These are phyloP conservation scores for Trichosanthes truncata DNA, from an alignment of 306 rosid species.

Conservation along the genomic window DNA sequence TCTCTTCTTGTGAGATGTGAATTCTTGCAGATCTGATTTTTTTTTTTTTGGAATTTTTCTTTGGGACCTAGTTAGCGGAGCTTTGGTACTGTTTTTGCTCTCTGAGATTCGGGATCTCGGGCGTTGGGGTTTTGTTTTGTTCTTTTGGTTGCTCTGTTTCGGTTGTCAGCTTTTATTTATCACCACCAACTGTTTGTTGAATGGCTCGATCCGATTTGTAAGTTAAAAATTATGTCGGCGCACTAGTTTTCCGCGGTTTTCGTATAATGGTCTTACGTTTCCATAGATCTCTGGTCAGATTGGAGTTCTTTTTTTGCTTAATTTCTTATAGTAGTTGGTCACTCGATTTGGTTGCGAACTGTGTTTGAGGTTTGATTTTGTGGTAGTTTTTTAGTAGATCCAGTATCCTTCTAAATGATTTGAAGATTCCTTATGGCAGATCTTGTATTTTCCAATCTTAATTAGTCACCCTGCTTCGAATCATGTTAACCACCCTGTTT, in stretches of 20 bases:
- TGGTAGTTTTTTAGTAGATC: background rate
- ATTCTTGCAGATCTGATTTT: slow-evolving; percentile 30
- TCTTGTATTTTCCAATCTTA: background rate
- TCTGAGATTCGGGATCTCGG: background rate
- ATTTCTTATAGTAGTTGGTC: background rate
- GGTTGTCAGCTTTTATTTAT: background rate
- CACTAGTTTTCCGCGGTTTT: background rate
- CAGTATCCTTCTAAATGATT: background rate
- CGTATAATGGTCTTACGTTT: background rate
- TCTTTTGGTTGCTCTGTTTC: background rate
- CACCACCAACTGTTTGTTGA: background rate
- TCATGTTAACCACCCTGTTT: background rate
- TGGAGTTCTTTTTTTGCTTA: background rate
- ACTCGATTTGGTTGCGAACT: background rate
- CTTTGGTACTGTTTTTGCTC: background rate
- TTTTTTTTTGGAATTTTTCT: background rate
- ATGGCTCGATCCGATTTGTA: background rate
- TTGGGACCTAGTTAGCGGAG: background rate
- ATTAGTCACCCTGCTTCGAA: background rate
- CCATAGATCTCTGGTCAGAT: background rate
- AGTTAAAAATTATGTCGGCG: background rate
- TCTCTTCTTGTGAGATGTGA: background rate
- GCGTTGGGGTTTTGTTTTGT: background rate
- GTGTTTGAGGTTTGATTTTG: background rate
- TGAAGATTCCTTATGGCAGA: background rate